Base-by-base conservation (phyloP, 192 early-diverging fungal species). In the Coemansia sp. region DNA sequence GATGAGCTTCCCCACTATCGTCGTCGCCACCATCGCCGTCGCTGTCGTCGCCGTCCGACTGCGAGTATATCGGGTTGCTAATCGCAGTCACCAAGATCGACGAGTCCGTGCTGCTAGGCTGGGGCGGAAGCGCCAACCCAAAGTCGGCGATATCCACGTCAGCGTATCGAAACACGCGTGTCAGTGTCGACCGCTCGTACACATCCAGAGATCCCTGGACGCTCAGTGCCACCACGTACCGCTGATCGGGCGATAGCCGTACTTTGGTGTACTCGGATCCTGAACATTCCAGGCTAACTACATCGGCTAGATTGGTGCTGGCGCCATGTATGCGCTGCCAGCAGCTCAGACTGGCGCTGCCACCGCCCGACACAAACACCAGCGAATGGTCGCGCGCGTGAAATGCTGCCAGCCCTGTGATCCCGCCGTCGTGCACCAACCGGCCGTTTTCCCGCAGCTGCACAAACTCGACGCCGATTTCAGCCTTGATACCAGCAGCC, bases 131-230 rank as follows among this genome's bases (percentile, higher is more conserved):
- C 12, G 61, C 17, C 14, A 75, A 34, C 17, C 53, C 43, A 75
- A 75, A 75, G 55, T 76, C 67, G 12, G 56, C 62, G 5, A 66
- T 26, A 7, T 20, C 39, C 25, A 30, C 38, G 1, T 54, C 59
- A 9, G 38, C 20, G 31, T 70, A 66, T 4, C 74, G 67, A 25
- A 69, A 76, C 22, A 76, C 58, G 10, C 46, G 74, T 8, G 74
- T 76, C 40, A 76, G 46, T 8, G 66, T 76, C 10, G 55, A 31
- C 21, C 67, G 55, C 52, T 76, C 67, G 46, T 76, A 70, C 0
- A 76, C 60, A 34, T 70, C 66, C 50, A 76, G 38, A 20, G 17
- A 6, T 0, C 73, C 73, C 15, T 35, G 17, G 11, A 45, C 44
- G 32, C 60, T 62, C 4, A 70, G 59, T 7, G 73, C 73, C 12